Percentiles rank a stretch among this genome's conserved stretches.
These are phyloP conservation scores for Ostreobium quekettii DNA, from an alignment of 139 green algal species.

Conservation along the genomic window DNA sequence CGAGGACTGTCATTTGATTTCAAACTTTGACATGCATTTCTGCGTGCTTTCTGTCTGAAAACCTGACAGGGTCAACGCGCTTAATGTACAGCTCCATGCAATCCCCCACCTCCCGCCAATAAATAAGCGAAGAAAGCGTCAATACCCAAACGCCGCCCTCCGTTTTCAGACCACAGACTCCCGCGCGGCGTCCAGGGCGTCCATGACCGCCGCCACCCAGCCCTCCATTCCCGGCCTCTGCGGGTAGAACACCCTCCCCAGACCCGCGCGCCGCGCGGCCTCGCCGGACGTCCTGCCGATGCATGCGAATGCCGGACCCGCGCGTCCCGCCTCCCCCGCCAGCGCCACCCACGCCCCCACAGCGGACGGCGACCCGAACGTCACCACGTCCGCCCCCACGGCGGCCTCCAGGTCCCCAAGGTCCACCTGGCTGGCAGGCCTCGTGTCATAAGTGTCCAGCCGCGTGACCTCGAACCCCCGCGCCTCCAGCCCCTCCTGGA, in stretches of 20 bases:
- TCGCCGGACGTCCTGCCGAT: slow-evolving; percentile 70
- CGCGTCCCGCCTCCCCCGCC: slow-evolving; percentile 22
- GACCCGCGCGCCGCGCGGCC: slow-evolving; percentile 42
- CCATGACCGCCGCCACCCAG: slow-evolving; percentile 48
- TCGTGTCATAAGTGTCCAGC: slow-evolving; percentile 82
- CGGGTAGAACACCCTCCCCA: slow-evolving; percentile 44
- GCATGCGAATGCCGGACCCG: slow-evolving; percentile 38
- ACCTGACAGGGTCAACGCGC: too few relatives aligned
- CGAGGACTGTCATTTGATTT: too few relatives aligned
- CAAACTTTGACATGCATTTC: too few relatives aligned
- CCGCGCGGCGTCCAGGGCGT: slow-evolving; percentile 10
- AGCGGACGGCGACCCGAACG: slow-evolving; percentile 77
- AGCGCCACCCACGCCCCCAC: slow-evolving; percentile 72
- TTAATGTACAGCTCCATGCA: too few relatives aligned
- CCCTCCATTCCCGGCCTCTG: slow-evolving; percentile 53
- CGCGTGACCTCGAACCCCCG: slow-evolving; percentile 59
- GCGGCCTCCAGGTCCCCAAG: slow-evolving; percentile 36
- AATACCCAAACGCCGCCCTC: too few relatives aligned
- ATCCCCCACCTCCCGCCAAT: too few relatives aligned
- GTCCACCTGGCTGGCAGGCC: slow-evolving; percentile 40
- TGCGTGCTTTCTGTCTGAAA: too few relatives aligned
- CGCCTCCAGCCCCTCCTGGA: slow-evolving; percentile 56
- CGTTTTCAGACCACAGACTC: too few relatives aligned
- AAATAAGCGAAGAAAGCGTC: too few relatives aligned
- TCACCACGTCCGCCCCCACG: slow-evolving; percentile 48